Evolutionary conservation across 805 yeast genomes (phyloP).

Genomic region (Yarrowia divulgata): DNA sequence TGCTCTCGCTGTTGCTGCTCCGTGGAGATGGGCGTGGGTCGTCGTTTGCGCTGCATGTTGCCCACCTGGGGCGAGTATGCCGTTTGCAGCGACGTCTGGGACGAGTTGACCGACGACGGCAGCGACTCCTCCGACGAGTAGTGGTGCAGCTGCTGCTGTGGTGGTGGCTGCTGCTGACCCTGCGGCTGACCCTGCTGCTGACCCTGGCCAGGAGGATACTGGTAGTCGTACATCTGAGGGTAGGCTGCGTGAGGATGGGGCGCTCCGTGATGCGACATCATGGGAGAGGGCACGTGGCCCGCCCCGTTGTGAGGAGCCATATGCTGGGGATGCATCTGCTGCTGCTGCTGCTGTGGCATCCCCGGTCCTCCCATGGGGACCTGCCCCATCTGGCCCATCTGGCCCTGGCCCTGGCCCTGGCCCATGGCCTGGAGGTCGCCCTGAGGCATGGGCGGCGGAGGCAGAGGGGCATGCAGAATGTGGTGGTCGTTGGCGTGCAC

Average conservation of each 20-base stretch:
- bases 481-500: constrained; percentile 66
- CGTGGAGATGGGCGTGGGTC: constrained; percentile 40
- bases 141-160: constrained; percentile 40
- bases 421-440: constrained; percentile 32
- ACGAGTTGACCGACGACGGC: constrained; percentile 37
- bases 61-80: constrained; percentile 35
- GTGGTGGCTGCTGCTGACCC: background rate
- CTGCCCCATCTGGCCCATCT: background rate
- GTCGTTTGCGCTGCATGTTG: constrained; percentile 41
- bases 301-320: background rate
- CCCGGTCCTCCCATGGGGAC: no score
- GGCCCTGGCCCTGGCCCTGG: constrained; percentile 7
- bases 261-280: constrained; percentile 29
- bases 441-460: constrained; percentile 42
- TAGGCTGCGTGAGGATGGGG: constrained; percentile 27
- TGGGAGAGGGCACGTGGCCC: constrained; percentile 30
- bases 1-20: constrained; percentile 34
- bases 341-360: background rate
- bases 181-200: constrained; percentile 34
- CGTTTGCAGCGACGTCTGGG: constrained; percentile 35
- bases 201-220: constrained; percentile 17
- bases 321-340: constrained; percentile 19
- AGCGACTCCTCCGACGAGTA: constrained; percentile 31
- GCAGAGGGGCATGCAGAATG: constrained; percentile 45
- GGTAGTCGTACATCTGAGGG: constrained; percentile 39